phyloP scores from a whole-genome alignment of 2,329 filamentous ascomycete genomes.

The Trichophyton benhamiae region DNA sequence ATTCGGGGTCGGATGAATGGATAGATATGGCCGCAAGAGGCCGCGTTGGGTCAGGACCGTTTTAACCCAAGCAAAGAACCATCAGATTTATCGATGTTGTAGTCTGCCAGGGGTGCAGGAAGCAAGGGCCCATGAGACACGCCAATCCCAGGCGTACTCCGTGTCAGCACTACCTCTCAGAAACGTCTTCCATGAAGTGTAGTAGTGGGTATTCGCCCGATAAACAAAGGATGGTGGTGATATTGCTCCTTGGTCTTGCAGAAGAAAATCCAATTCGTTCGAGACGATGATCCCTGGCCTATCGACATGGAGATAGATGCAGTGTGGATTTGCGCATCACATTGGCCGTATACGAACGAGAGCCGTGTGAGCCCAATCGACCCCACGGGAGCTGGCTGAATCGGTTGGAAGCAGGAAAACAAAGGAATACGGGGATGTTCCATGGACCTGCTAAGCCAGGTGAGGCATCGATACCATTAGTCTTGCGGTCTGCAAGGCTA shows the following conservation, averaged over 20 bases:
- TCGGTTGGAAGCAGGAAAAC: not conserved
- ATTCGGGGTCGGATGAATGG: not conserved
- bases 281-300: not conserved
- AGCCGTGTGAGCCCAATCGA: not conserved
- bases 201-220: not conserved
- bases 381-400: not conserved
- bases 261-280: not conserved
- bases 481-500: not conserved
- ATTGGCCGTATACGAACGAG: not conserved
- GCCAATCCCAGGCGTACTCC: not conserved
- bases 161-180: not conserved
- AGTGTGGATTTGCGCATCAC: not conserved
- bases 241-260: not conserved
- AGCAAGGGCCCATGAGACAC: not conserved
- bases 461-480: not conserved
- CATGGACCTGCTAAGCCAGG: not conserved
- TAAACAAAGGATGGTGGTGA: not conserved
- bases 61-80: not conserved
- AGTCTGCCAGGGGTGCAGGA: not conserved
- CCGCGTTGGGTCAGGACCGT: not conserved
- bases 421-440: not conserved
- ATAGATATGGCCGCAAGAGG: constrained; percentile 1
- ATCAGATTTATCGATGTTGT: not conserved
- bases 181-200: not conserved
- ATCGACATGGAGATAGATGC: not conserved